These are phyloP conservation scores for Kingdonia uniflora DNA, from an alignment of 164 flowering plant genomes.

Conservation along the genomic window DNA sequence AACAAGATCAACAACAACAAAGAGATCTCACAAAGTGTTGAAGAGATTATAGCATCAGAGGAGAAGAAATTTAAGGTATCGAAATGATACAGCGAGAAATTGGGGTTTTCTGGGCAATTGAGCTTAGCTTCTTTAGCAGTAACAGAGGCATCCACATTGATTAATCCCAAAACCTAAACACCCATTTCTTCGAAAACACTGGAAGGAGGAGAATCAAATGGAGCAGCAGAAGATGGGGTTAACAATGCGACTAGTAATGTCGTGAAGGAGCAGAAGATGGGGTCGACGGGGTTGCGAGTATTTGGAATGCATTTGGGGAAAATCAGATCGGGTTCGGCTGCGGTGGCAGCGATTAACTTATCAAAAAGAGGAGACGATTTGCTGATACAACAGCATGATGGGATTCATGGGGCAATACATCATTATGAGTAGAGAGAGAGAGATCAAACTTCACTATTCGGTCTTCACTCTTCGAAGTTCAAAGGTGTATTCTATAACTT, in stretches of 20 bases:
- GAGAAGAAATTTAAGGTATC: constrained; percentile 49
- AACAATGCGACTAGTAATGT: no score
- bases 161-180: no score
- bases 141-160: no score
- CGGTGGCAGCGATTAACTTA: constrained; percentile 9
- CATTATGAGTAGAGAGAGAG: no score
- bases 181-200: not conserved
- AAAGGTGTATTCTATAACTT: no score
- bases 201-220: not conserved
- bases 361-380: constrained; percentile 69
- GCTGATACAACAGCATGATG: constrained; percentile 75
- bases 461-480: no score
- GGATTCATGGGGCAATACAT: constrained; percentile 80
- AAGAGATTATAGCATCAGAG: constrained; percentile 11
- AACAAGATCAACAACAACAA: constrained; percentile 1
- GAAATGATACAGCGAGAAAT: constrained; percentile 44
- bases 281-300: constrained; percentile 40
- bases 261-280: constrained; percentile 25
- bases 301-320: constrained; percentile 71
- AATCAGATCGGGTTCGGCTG: constrained; percentile 56
- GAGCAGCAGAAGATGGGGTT: not conserved
- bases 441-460: no score
- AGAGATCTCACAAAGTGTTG: no score
- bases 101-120: constrained; percentile 38
- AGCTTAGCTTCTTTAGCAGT: constrained; percentile 10